phyloP scores from a whole-genome alignment of 192 early-diverging fungal genomes.

The Entomortierella parvispora region DNA sequence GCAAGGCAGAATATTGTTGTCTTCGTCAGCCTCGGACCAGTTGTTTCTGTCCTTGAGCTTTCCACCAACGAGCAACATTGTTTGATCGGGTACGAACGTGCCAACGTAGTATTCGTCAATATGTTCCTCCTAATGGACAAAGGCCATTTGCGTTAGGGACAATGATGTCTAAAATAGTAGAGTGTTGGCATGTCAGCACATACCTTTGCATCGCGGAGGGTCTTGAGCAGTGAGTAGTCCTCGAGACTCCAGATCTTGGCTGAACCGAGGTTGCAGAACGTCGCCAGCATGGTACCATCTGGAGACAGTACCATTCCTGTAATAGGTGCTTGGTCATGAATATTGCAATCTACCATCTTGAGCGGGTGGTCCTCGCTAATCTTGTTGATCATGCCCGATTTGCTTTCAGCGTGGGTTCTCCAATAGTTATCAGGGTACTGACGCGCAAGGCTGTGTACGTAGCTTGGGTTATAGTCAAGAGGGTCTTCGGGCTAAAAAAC shows the following conservation, averaged over 20 bases:
- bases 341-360: conserved; percentile 65
- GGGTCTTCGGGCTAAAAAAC: conserved; percentile 32
- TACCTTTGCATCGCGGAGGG: conserved; percentile 74
- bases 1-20: conserved; percentile 95
- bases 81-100: conserved; percentile 75
- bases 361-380: conserved; percentile 81
- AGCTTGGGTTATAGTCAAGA: conserved; percentile 63
- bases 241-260: conserved; percentile 85
- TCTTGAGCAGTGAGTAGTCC: conserved; percentile 74
- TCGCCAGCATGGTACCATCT: conserved; percentile 87
- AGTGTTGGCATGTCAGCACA: neutral
- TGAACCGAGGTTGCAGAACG: conserved; percentile 84
- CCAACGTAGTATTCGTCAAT: conserved; percentile 95
- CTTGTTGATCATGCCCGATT: conserved; percentile 63
- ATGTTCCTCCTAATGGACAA: conserved; percentile 72
- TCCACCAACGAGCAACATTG: conserved; percentile 80
- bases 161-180: neutral
- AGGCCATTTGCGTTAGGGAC: too few relatives aligned
- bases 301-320: conserved; percentile 86
- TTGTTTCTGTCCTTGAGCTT: conserved; percentile 90
- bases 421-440: conserved; percentile 73
- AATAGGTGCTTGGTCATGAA: conserved; percentile 84
- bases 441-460: conserved; percentile 58
- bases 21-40: conserved; percentile 91
- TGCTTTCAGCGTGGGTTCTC: conserved; percentile 62